Percentiles rank a stretch among this genome's conserved stretches.
Evolutionary conservation across 139 green algal species (phyloP).

Genomic region (Volvox reticuliferus): DNA sequence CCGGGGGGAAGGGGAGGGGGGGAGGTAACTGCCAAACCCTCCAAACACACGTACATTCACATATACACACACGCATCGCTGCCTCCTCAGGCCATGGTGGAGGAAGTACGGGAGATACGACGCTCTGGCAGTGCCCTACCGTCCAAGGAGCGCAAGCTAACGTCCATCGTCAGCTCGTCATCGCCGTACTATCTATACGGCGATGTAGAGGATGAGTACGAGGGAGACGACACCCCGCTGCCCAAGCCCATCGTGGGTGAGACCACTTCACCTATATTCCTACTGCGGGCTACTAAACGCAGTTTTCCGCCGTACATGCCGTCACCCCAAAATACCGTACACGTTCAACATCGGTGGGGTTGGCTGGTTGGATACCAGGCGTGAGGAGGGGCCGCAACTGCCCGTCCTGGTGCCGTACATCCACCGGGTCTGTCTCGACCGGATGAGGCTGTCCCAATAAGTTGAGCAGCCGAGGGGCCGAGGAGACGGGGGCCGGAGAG

Average conservation of each 20-base stretch:
- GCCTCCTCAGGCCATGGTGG: conserved; percentile 61
- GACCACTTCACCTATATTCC: too few relatives aligned
- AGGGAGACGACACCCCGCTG: conserved; percentile 35
- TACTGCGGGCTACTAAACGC: too few relatives aligned
- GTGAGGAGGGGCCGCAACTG: too few relatives aligned
- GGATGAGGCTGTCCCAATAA: too few relatives aligned
- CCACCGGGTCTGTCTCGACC: too few relatives aligned
- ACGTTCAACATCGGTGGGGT: too few relatives aligned
- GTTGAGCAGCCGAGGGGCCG: too few relatives aligned
- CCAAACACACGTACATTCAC: neutral
- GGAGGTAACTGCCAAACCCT: neutral
- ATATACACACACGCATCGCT: neutral
- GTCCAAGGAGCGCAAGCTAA: conserved; percentile 77
- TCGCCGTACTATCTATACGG: conserved; percentile 74
- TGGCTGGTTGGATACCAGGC: too few relatives aligned
- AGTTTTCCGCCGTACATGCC: too few relatives aligned
- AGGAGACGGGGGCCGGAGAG: too few relatives aligned
- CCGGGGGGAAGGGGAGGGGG: neutral
- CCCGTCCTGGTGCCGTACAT: too few relatives aligned
- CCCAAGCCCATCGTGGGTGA: conserved; percentile 16
- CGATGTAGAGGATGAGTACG: conserved; percentile 57
- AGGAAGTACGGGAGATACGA: conserved; percentile 64
- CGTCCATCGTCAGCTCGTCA: conserved; percentile 71
- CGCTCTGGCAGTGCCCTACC: neutral
- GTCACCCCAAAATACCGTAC: too few relatives aligned